Evolutionary conservation across 352 stramenopile genomes (phyloP), one percentile per base, ranked within the genome.

Genomic region (Phytopythium montanum): DNA sequence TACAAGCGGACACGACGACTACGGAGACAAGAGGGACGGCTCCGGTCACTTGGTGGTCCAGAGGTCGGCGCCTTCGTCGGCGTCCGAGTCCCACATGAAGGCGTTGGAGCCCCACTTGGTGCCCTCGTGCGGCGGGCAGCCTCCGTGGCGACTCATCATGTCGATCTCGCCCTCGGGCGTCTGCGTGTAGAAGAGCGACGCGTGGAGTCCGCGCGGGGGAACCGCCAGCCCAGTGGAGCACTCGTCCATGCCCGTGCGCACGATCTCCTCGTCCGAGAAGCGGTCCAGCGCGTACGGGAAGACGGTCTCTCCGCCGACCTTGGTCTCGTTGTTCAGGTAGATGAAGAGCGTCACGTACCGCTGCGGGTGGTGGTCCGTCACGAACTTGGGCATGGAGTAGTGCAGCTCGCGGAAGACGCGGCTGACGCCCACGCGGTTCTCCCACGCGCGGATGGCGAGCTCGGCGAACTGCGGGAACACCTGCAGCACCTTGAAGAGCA

Each of bases 311-410:
- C 97, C 97, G 18, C 97, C 97, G 21, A 90, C 51, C 62, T 98
- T 94, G 54, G 87, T 89, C 54, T 99, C 87, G 68, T 98, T 96
- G 70, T 89, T 98, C 38, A 99, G 74, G 74, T 99, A 99, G 56
- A 98, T 80, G 66, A 99, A 98, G 6, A 99, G 72, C 52, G 97
- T 99, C 21, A 96, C 94, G 70, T 95, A 98, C 13, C 97, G 87
- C 81, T 99, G 98, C 45, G 86, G 86, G 41, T 93, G 70, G 61
- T 91, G 92, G 66, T 94, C 79, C 53, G 85, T 77, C 26, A 85
- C 70, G 58, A 83, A 88, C 55, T 69, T 64, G 3, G 86, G 86
- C 36, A 93, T 34, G 42, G 60, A 79, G 70, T 92, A 94, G 48
- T 77, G 67, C 54, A 79, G 65, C 54, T 39, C 50, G 29, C 68